These are phyloP conservation scores for Aspergillus fructus DNA, from an alignment of 2,329 filamentous ascomycete species.

Conservation along the genomic window DNA sequence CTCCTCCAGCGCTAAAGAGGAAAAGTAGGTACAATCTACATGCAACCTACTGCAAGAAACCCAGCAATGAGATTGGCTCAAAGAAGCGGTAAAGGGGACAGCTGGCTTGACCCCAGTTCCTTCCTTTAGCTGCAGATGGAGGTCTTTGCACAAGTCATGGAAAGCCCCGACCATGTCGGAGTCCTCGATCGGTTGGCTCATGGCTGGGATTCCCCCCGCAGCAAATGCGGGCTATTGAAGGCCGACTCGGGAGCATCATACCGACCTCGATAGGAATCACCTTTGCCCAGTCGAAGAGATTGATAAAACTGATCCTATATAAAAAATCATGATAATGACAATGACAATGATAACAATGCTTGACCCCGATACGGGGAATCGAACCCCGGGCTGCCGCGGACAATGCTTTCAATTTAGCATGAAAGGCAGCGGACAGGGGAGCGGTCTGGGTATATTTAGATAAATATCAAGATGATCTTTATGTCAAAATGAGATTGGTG, in stretches of 20 bases:
- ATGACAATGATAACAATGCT: too few relatives aligned
- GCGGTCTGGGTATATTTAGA: too few relatives aligned
- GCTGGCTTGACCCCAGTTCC: conserved; percentile 13
- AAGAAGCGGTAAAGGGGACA: conserved; percentile 20
- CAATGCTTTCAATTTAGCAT: neutral
- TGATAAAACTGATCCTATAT: neutral
- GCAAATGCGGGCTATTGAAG: neutral
- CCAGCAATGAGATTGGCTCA: conserved; percentile 11
- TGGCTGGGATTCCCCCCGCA: neutral
- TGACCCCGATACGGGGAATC: conserved; percentile 14
- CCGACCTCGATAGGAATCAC: too few relatives aligned
- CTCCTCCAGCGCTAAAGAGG: conserved; percentile 4
- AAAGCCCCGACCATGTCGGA: neutral
- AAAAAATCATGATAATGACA: neutral
- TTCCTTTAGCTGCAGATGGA: conserved; percentile 8
- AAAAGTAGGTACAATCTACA: neutral
- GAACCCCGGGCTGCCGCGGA: conserved; percentile 13
- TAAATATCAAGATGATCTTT: too few relatives aligned
- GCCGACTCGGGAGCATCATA: too few relatives aligned
- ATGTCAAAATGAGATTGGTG: too few relatives aligned
- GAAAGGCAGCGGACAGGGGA: conserved; percentile 1
- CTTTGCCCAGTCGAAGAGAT: neutral
- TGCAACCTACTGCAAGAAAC: conserved; percentile 9
- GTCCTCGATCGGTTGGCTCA: neutral
- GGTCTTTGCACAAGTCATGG: neutral